Conservation (phyloP, 495 filamentous ascomycete species). For the Tetracladium setigerum region DNA sequence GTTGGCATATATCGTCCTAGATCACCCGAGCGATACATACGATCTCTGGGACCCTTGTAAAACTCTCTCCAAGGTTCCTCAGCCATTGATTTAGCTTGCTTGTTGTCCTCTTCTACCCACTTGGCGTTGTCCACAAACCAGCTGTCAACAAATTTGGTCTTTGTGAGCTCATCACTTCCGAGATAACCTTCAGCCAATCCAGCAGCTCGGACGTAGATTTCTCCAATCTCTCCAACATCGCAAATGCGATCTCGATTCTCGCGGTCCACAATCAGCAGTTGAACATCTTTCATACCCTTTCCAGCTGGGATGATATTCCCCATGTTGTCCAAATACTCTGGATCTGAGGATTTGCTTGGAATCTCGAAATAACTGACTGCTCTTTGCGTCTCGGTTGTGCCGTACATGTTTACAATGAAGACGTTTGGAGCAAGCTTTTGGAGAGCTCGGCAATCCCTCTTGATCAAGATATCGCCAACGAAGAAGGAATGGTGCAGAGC, state of each 20-base stretch:
- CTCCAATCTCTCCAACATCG: constrained; percentile 71
- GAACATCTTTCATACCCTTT: constrained; percentile 86
- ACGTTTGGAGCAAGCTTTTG: constrained; percentile 73
- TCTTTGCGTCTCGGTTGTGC: constrained; percentile 84
- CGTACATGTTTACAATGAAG: constrained; percentile 84
- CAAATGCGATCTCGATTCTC: constrained; percentile 67
- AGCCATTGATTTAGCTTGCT: constrained; percentile 29
- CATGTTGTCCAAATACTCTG: constrained; percentile 60
- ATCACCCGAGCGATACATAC: constrained; percentile 80
- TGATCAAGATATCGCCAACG: constrained; percentile 88
- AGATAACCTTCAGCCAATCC: constrained; percentile 88
- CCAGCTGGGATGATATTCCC: constrained; percentile 81
- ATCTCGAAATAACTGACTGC: constrained; percentile 86
- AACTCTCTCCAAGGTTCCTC: constrained; percentile 68
- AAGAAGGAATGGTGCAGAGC: constrained; percentile 79
- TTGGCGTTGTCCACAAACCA: constrained; percentile 76
- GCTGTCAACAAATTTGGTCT: constrained; percentile 77
- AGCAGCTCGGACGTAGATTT: constrained; percentile 82
- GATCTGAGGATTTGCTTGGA: constrained; percentile 58
- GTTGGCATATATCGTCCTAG: constrained; percentile 66
- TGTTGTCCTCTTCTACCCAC: constrained; percentile 61
- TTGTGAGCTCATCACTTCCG: constrained; percentile 58
- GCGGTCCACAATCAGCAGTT: constrained; percentile 83
- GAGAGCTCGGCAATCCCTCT: constrained; percentile 73
- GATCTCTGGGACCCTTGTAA: constrained; percentile 78